Conservation (phyloP, 441 rosid species). For the Pelargonium fulgidum region DNA sequence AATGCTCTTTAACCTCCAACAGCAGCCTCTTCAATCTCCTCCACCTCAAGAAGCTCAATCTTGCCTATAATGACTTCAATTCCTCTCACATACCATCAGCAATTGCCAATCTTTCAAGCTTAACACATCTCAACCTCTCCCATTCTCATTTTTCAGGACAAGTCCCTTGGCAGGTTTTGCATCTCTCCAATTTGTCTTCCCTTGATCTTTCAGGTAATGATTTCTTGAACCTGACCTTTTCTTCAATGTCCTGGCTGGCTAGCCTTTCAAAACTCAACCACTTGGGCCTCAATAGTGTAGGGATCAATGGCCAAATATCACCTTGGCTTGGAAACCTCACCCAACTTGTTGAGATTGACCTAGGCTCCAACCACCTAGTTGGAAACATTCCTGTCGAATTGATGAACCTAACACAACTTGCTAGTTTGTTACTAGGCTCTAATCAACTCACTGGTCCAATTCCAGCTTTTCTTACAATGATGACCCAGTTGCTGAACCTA, state of each 20-base stretch:
- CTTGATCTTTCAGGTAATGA: constrained; percentile 18
- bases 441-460: too few species aligned
- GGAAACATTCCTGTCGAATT: too few species aligned
- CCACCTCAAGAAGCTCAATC: constrained; percentile 20
- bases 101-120: constrained; percentile 11
- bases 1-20: constrained; percentile 18
- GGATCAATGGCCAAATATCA: too few species aligned
- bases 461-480: too few species aligned
- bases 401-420: too few species aligned
- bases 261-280: constrained; percentile 5
- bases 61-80: constrained; percentile 21
- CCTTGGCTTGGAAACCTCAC: too few species aligned
- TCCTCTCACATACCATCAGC: constrained; percentile 12
- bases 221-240: background rate
- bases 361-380: too few species aligned
- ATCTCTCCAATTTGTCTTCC: constrained; percentile 12
- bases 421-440: too few species aligned
- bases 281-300: too few species aligned
- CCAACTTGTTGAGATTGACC: too few species aligned
- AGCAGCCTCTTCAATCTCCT: constrained; percentile 16
- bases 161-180: background rate
- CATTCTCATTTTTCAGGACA: constrained; percentile 10
- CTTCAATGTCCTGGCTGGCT: too few species aligned
- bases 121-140: constrained; percentile 20
- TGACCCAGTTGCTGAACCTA: too few species aligned